Base-by-base conservation (phyloP, 441 rosid species). In the Biscutella laevigata region DNA sequence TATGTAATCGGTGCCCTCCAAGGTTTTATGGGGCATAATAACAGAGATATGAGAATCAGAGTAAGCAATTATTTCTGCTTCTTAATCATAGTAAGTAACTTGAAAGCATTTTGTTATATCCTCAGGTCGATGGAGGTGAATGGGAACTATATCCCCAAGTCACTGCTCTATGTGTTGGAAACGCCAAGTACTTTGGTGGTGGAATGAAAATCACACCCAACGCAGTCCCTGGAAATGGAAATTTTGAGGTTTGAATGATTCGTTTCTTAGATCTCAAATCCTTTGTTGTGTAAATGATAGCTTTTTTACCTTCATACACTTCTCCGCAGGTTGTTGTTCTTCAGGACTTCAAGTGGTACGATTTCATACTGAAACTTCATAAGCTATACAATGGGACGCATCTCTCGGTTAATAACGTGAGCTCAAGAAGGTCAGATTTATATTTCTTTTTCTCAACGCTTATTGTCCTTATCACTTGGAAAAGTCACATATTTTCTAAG, bases 191-290 rank as follows among this genome's bases (percentile, higher is more conserved):
- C 81, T 92, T 92, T 67, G 99, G 95, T 8, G 95, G 99, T 51
- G 97, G 97, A 61, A 88, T 88, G 99, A 92, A 84, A 76, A 88
- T 92, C 36, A 76, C 97, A 12, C 95, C 97, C 41, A 88, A 82
- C 63, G 99, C 92, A 13, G 73, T 81, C 69, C 99, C 95, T 61
- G 14, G 62, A 55, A 79, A 69, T 71, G 86, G 90, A 76, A 71
- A 73, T 48, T 75, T 92, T 44, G 97, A 88, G 94, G 97, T 87
- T 42, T 40, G n/a, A 47, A 25, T 67, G 25, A 22, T 52, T 22
- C 9, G 5, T 46, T 35, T 35, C 5, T 34, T 59, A 14, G 1
- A 37, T 22, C 29, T 27, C 39, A 19, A 19, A 41, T 53, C 41
- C 48, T 11, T 16, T 28, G 5, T 5, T 30, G 7, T 30, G 16